phyloP scores from a whole-genome alignment of 805 yeast genomes.

The baker's yeast (Saccharomyces cerevisiae) region DNA sequence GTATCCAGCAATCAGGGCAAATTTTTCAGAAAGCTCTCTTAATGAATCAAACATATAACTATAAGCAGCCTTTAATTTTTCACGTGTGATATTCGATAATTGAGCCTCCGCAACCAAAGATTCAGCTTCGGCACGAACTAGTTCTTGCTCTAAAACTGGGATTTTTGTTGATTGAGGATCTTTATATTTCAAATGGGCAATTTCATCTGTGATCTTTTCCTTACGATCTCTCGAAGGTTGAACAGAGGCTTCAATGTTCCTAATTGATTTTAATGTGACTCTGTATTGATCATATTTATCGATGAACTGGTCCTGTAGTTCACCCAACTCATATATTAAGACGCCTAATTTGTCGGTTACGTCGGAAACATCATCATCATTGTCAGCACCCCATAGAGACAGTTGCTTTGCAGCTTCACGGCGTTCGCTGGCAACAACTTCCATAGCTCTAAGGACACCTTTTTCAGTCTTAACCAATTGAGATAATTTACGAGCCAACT shows the following conservation, averaged over 20 bases:
- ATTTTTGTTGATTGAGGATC: conserved; percentile 97
- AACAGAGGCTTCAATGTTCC: conserved; percentile 95
- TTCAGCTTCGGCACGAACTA: conserved; percentile 98
- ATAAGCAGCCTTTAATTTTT: conserved; percentile 94
- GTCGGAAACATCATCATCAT: conserved; percentile 94
- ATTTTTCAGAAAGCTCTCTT: conserved; percentile 91
- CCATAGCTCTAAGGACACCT: conserved; percentile 88
- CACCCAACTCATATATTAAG: conserved; percentile 90
- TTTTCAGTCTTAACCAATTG: conserved; percentile 93
- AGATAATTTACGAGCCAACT: conserved; percentile 83
- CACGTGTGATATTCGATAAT: conserved; percentile 95
- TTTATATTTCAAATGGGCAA: conserved; percentile 95
- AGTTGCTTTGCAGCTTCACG: conserved; percentile 95
- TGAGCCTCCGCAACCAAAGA: conserved; percentile 98
- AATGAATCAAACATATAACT: conserved; percentile 92
- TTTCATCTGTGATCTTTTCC: conserved; percentile 94
- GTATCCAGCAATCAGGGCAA: conserved; percentile 95
- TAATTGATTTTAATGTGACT: conserved; percentile 84
- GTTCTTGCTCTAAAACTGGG: conserved; percentile 91
- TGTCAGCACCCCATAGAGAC: conserved; percentile 95
- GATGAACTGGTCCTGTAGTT: conserved; percentile 94
- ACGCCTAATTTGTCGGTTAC: conserved; percentile 97
- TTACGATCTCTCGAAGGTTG: conserved; percentile 98
- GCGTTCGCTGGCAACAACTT: conserved; percentile 87
- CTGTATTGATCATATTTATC: conserved; percentile 98